These are phyloP conservation scores for Populus tomentosa DNA, from an alignment of 441 rosid genomes.

Conservation along the genomic window DNA sequence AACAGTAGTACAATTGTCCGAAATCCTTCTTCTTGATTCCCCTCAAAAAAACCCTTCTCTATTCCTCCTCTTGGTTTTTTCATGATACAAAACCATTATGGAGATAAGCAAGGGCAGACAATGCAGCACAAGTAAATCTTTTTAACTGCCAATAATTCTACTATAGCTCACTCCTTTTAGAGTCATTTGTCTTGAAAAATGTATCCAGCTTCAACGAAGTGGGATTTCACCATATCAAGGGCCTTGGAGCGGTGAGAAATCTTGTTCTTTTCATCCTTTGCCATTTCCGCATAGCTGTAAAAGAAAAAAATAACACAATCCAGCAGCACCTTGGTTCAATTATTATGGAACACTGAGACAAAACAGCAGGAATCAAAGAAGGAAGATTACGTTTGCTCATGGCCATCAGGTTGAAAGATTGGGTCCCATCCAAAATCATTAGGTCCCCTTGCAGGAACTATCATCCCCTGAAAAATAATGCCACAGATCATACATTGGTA, in stretches of 20 bases:
- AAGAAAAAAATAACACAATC: constrained; percentile 7
- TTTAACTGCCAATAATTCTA: neutral
- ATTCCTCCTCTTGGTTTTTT: constrained; percentile 14
- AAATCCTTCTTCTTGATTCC: neutral
- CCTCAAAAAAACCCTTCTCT: neutral
- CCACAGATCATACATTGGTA: neutral
- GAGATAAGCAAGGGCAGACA: neutral
- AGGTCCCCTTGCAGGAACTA: constrained; percentile 85
- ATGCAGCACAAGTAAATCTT: neutral
- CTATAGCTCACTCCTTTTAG: constrained; percentile 15
- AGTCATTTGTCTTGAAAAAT: constrained; percentile 33
- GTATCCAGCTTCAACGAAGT: constrained; percentile 72
- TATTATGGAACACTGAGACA: neutral
- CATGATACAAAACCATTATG: neutral
- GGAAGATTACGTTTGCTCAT: constrained; percentile 58
- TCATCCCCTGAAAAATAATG: constrained; percentile 59
- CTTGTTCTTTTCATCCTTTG: constrained; percentile 89
- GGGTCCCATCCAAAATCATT: constrained; percentile 98
- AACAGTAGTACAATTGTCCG: neutral
- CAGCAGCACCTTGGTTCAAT: neutral
- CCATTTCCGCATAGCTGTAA: constrained; percentile 84
- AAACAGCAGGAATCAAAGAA: neutral
- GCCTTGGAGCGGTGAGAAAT: constrained; percentile 90
- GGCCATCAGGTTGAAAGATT: constrained; percentile 86
- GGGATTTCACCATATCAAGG: constrained; percentile 62